Evolutionary conservation across 1,139 yeast species (phyloP).

Genomic region (Saccharomyces hybrid): DNA sequence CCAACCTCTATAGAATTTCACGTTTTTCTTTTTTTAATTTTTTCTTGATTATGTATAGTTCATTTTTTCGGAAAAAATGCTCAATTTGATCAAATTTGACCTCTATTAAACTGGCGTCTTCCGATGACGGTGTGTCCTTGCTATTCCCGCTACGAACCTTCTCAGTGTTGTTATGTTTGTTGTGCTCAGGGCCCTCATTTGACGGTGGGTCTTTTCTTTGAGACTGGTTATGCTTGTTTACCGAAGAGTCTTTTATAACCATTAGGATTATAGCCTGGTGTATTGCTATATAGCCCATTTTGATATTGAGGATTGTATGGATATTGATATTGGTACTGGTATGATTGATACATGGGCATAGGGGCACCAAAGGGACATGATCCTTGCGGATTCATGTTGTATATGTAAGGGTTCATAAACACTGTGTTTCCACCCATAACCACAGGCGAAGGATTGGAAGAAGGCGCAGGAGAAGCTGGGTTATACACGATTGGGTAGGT

Average conservation of each 20-base stretch:
- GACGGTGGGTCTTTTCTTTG: background rate
- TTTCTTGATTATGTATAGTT: background rate
- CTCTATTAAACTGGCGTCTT: background rate
- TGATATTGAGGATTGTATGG: background rate
- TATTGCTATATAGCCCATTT: background rate
- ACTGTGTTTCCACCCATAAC: background rate
- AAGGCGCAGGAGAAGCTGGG: background rate
- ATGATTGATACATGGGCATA: background rate
- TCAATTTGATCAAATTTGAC: background rate
- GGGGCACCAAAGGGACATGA: background rate
- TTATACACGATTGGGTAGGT: background rate
- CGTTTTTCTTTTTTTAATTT: background rate
- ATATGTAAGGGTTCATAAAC: background rate
- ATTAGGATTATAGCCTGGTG: background rate
- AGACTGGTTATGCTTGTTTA: background rate
- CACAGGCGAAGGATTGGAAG: background rate
- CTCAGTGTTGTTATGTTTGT: background rate
- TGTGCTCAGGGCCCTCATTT: background rate
- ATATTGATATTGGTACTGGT: slow-evolving; percentile 4
- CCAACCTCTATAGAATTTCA: background rate
- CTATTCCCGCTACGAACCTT: background rate
- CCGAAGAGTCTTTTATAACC: background rate
- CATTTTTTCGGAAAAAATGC: background rate
- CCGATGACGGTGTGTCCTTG: background rate
- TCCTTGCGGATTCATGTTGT: background rate